A percentile compares a stretch with the other conserved stretches of the same genome.
Conservation (phyloP, 2,329 filamentous ascomycete genomes). For the Calonectria pseudoreteaudii region DNA sequence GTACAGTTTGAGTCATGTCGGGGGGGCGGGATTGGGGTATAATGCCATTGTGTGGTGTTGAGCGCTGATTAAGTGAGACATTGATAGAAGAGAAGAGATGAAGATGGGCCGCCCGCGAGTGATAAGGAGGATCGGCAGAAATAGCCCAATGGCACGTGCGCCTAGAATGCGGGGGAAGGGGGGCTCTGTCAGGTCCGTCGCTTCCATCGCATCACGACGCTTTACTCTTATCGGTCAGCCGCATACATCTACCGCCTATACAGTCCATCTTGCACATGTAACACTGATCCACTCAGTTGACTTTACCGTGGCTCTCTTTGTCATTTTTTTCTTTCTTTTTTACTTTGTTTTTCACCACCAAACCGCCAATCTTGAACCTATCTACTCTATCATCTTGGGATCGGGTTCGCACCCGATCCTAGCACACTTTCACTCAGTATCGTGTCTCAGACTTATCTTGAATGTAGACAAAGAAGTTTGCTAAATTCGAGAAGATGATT, state of each 20-base stretch:
- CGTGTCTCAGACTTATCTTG: background rate
- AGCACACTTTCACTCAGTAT: background rate
- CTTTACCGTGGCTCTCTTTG: background rate
- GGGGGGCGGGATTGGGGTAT: background rate
- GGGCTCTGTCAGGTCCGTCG: background rate
- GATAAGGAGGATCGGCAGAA: slow-evolving; percentile 19
- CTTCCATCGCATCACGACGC: background rate
- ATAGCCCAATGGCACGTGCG: slow-evolving; percentile 24
- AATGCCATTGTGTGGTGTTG: slow-evolving; percentile 16
- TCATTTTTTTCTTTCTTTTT: background rate
- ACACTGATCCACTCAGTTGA: background rate
- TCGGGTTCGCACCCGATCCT: background rate
- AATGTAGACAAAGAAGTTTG: background rate
- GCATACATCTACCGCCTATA: background rate
- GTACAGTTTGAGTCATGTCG: slow-evolving; percentile 19
- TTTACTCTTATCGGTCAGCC: slow-evolving; percentile 22
- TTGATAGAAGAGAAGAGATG: slow-evolving; percentile 11
- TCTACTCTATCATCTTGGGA: background rate
- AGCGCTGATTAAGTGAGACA: background rate
- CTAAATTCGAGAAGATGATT: too few relatives aligned
- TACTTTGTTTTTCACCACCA: background rate
- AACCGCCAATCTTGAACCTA: background rate
- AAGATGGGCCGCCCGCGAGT: slow-evolving; percentile 2
- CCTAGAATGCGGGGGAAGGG: slow-evolving; percentile 23
- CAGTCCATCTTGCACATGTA: background rate